These are phyloP conservation scores for Lepidopterella palustris DNA, from an alignment of 495 filamentous ascomycete species.

Conservation along the genomic window DNA sequence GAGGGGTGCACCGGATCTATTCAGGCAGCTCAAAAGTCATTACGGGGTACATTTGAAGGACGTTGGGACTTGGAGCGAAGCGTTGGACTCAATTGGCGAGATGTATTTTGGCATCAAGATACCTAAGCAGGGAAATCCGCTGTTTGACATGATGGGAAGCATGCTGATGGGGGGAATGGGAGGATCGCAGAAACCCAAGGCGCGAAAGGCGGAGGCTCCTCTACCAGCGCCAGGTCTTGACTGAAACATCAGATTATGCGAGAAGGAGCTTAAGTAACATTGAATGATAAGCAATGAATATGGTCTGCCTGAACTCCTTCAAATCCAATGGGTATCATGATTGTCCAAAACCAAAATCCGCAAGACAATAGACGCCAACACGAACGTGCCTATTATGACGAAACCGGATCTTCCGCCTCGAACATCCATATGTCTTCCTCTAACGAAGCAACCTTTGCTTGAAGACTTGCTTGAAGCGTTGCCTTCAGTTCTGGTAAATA, in stretches of 20 bases:
- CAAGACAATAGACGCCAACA: not conserved
- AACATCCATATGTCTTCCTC: slow-evolving; percentile 89
- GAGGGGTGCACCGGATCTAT: slow-evolving; percentile 72
- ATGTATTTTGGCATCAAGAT: slow-evolving; percentile 97
- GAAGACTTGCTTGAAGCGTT: slow-evolving; percentile 60
- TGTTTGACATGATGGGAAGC: slow-evolving; percentile 96
- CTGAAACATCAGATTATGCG: not conserved
- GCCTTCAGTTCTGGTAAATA: slow-evolving; percentile 56
- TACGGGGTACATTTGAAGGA: slow-evolving; percentile 74
- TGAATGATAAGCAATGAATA: not conserved
- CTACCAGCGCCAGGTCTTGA: not conserved
- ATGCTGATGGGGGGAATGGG: slow-evolving; percentile 71
- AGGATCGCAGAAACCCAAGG: slow-evolving; percentile 19
- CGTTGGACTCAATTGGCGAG: slow-evolving; percentile 80
- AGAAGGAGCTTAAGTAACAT: not conserved
- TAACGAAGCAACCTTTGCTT: slow-evolving; percentile 61
- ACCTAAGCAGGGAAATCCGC: slow-evolving; percentile 76
- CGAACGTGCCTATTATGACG: not conserved
- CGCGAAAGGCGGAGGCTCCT: not conserved
- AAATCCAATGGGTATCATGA: not conserved
- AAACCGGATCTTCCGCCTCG: slow-evolving; percentile 53
- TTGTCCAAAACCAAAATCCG: not conserved
- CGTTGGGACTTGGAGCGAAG: slow-evolving; percentile 69
- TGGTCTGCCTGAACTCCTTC: not conserved
- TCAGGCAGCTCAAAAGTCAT: slow-evolving; percentile 71